phyloP scores from a whole-genome alignment of 179 eudicot genomes.

The Beta macrorhiza region DNA sequence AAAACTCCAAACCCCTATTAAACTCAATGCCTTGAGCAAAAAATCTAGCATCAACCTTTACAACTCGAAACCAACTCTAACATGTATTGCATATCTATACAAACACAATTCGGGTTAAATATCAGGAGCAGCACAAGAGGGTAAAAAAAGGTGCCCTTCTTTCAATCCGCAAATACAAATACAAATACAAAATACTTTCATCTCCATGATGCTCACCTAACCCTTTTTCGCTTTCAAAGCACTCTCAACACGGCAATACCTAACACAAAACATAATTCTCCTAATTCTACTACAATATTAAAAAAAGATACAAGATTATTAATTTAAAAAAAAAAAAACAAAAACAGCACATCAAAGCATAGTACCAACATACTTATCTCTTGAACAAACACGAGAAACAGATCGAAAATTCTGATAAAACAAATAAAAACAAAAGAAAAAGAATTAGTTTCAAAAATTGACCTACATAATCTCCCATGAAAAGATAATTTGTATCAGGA shows the following conservation, averaged over 20 bases:
- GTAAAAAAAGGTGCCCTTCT: too few relatives aligned
- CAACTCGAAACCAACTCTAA: background rate
- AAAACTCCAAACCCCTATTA: background rate
- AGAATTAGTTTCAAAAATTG: constrained; percentile 21
- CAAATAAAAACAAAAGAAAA: background rate
- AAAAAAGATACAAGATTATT: background rate
- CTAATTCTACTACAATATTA: background rate
- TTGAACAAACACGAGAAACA: background rate
- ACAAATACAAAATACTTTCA: background rate
- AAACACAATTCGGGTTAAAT: background rate
- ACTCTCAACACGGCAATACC: background rate
- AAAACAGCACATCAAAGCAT: background rate
- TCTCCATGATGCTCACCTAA: background rate
- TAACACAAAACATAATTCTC: background rate
- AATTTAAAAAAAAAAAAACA: background rate
- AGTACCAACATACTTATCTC: background rate
- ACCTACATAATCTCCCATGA: constrained; percentile 98
- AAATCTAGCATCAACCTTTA: background rate
- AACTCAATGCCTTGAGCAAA: background rate
- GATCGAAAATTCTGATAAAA: background rate
- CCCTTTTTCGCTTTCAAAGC: background rate
- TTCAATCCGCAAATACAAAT: background rate
- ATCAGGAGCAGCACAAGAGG: background rate
- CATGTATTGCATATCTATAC: background rate
- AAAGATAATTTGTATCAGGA: constrained; percentile 92